phyloP scores from a whole-genome alignment of 768 basidiomycete genomes.

The Boletus sensibilis region DNA sequence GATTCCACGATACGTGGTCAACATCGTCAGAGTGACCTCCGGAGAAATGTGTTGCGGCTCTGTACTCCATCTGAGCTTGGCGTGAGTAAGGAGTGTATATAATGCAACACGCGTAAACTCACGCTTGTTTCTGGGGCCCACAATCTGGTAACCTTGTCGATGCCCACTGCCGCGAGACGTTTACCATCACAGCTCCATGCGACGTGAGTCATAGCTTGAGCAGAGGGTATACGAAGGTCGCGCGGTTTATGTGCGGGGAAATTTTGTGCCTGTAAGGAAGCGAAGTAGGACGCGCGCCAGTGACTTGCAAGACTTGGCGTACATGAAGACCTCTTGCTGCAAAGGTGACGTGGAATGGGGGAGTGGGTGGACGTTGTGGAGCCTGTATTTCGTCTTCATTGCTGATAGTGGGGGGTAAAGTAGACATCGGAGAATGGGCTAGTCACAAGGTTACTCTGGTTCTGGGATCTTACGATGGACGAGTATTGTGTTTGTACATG shows the following conservation, averaged over 20 bases:
- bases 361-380: constrained; percentile 64
- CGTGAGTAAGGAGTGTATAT: background rate
- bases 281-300: constrained; percentile 14
- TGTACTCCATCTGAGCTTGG: constrained; percentile 60
- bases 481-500: constrained; percentile 21
- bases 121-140: constrained; percentile 81
- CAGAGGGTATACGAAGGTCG: constrained; percentile 63
- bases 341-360: constrained; percentile 71
- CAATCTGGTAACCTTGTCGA: constrained; percentile 74
- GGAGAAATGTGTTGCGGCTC: constrained; percentile 61
- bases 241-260: constrained; percentile 81
- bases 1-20: constrained; percentile 85
- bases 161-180: constrained; percentile 76
- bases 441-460: background rate
- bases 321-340: constrained; percentile 72
- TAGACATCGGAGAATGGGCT: constrained; percentile 22
- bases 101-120: constrained; percentile 27
- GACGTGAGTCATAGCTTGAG: constrained; percentile 69
- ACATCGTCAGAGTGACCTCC: constrained; percentile 77
- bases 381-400: constrained; percentile 58
- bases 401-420: constrained; percentile 17
- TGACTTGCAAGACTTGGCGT: constrained; percentile 24
- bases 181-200: constrained; percentile 86
- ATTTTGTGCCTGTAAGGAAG: constrained; percentile 57
- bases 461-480: background rate